Evolutionary conservation across 192 early-diverging fungal genomes (phyloP).

Genomic region (Backusella tarrabulga): DNA sequence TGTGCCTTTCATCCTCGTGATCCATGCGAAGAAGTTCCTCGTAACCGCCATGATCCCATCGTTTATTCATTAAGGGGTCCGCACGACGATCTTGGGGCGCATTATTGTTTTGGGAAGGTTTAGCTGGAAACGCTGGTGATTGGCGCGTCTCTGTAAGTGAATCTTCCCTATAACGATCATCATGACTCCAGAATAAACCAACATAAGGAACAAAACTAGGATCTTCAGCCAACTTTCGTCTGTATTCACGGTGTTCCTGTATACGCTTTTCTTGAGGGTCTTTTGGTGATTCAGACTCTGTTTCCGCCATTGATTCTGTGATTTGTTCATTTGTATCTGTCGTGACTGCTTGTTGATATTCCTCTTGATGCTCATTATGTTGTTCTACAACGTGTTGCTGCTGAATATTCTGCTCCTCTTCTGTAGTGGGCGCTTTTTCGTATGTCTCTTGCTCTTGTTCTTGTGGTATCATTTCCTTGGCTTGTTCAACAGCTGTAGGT

Average conservation of each 20-base stretch:
- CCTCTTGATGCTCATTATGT: not conserved
- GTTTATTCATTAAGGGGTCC: slow-evolving; percentile 10
- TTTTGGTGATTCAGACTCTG: not conserved
- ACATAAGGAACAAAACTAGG: slow-evolving; percentile 57
- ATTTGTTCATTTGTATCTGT: not conserved
- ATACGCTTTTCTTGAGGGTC: slow-evolving; percentile 19
- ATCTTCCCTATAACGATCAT: slow-evolving; percentile 54
- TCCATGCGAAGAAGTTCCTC: slow-evolving; percentile 51
- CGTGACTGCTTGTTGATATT: not conserved
- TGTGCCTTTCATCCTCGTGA: slow-evolving; percentile 26
- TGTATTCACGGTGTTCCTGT: slow-evolving; percentile 49
- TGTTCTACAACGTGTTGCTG: not conserved
- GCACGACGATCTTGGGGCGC: slow-evolving; percentile 1
- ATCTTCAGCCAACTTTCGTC: slow-evolving; percentile 53
- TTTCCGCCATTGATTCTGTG: not conserved
- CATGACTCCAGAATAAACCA: slow-evolving; percentile 58
- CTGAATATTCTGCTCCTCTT: too few relatives aligned
- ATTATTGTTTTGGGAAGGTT: slow-evolving; percentile 6
- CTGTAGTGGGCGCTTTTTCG: too few relatives aligned
- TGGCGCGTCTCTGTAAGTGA: slow-evolving; percentile 39
- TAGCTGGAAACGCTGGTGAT: not conserved
- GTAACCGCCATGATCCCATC: slow-evolving; percentile 52
- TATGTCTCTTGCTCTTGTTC: not conserved
- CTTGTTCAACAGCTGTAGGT: not conserved
- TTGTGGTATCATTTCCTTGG: not conserved